Percentiles rank a stretch among this genome's conserved stretches.
These are phyloP conservation scores for Scedosporium minutisporum DNA, from an alignment of 2,329 filamentous ascomycete species.

Conservation along the genomic window DNA sequence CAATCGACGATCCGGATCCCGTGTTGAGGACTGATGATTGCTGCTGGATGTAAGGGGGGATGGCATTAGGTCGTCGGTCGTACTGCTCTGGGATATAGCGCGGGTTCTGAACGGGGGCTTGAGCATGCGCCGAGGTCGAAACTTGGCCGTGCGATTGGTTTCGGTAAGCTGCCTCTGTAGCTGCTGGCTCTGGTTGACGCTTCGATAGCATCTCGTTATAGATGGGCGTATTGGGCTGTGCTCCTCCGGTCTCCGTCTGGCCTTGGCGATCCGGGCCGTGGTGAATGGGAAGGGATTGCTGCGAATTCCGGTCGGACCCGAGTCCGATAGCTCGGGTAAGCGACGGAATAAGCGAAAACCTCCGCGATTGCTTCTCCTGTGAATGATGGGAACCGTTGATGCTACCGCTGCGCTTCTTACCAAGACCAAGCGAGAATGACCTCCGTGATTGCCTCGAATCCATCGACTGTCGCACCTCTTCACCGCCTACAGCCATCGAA, in stretches of 20 bases:
- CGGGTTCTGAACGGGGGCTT: slow-evolving; percentile 24
- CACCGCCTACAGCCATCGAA: slow-evolving; percentile 7
- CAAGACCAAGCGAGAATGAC: slow-evolving; percentile 60
- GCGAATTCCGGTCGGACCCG: slow-evolving; percentile 38
- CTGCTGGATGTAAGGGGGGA: slow-evolving; percentile 36
- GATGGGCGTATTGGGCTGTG: slow-evolving; percentile 5
- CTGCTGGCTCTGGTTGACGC: not conserved
- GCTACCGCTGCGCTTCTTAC: slow-evolving; percentile 62
- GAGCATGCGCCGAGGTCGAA: not conserved
- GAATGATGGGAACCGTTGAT: slow-evolving; percentile 47
- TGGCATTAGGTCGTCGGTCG: slow-evolving; percentile 28
- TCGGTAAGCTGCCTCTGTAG: not conserved
- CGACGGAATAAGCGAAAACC: slow-evolving; percentile 63
- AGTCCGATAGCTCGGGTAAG: slow-evolving; percentile 56
- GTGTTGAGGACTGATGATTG: slow-evolving; percentile 34
- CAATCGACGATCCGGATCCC: slow-evolving; percentile 45
- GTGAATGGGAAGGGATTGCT: slow-evolving; percentile 38
- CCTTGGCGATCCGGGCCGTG: slow-evolving; percentile 25
- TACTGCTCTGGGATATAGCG: slow-evolving; percentile 31
- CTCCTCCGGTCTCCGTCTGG: not conserved
- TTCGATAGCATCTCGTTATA: slow-evolving; percentile 3
- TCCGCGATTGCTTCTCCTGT: slow-evolving; percentile 47
- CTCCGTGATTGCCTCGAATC: slow-evolving; percentile 59
- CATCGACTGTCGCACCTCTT: slow-evolving; percentile 50
- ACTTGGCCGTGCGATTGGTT: not conserved